Evolutionary conservation across 306 rosid species (phyloP).

Genomic region (Cicer yamashitae): DNA sequence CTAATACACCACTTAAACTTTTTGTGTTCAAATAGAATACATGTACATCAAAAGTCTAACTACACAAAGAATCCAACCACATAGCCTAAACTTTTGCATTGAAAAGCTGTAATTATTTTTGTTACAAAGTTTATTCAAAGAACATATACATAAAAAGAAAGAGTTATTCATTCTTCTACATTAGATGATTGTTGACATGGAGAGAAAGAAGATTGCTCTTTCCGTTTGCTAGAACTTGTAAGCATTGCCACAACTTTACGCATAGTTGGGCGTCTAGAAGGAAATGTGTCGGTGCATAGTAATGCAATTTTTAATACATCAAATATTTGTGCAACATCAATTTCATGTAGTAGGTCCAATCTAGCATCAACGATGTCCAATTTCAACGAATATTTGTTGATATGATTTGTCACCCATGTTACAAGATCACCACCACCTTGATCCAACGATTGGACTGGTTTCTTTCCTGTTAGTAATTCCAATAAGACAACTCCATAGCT

Average conservation of each 20-base stretch:
- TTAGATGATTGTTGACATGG: constrained; percentile 42
- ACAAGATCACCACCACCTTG: constrained; percentile 83
- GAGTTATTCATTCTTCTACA: not conserved
- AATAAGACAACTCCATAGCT: constrained; percentile 79
- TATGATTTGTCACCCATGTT: constrained; percentile 61
- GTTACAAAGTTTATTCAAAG: constrained; percentile 32
- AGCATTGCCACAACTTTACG: constrained; percentile 76
- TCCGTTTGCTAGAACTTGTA: constrained; percentile 54
- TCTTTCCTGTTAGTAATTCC: constrained; percentile 75
- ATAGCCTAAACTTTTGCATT: not conserved
- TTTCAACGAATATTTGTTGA: constrained; percentile 60
- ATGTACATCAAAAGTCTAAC: too few relatives aligned
- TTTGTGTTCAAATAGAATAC: too few relatives aligned
- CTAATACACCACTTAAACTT: too few relatives aligned
- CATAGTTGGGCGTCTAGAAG: constrained; percentile 64
- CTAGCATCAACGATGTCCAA: constrained; percentile 63
- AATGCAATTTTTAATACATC: constrained; percentile 68
- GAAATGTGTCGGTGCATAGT: constrained; percentile 61
- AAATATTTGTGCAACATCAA: constrained; percentile 57
- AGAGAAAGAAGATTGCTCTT: constrained; percentile 41
- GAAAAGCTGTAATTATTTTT: constrained; percentile 13
- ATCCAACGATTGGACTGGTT: constrained; percentile 70
- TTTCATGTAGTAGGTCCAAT: constrained; percentile 60
- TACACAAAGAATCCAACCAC: not conserved
- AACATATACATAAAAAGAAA: not conserved